Percentiles rank a stretch among this genome's conserved stretches.
Evolutionary conservation across 225 moss, liverwort and hornwort species (phyloP).

Genomic region (Polytrichum formosum): DNA sequence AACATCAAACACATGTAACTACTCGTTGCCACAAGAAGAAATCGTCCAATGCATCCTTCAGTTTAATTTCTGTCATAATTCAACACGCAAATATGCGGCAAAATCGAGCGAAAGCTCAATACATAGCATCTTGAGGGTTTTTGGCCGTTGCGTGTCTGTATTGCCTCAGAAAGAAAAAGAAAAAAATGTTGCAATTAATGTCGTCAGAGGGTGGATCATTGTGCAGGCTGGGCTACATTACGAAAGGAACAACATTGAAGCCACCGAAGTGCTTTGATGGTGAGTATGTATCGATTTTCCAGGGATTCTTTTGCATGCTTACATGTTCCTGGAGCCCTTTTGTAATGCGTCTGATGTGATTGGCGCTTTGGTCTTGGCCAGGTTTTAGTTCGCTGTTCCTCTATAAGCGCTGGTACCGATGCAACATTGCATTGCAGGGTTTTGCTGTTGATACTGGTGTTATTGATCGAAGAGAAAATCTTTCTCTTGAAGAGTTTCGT

Average conservation of each 20-base stretch:
- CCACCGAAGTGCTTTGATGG: constrained; percentile 71
- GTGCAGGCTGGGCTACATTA: constrained; percentile 43
- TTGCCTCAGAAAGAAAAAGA: too few relatives aligned
- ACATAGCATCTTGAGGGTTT: too few relatives aligned
- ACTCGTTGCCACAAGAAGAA: too few relatives aligned
- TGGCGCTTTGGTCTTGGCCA: constrained; percentile 8
- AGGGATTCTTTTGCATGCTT: neutral
- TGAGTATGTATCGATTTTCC: constrained; percentile 15
- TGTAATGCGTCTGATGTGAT: neutral
- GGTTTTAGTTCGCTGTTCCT: constrained; percentile 84
- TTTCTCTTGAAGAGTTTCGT: constrained; percentile 63
- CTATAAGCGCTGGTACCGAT: constrained; percentile 93
- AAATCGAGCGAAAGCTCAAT: too few relatives aligned
- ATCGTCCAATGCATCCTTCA: too few relatives aligned
- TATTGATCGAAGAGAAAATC: constrained; percentile 60
- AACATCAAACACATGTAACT: too few relatives aligned
- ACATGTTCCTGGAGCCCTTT: too few relatives aligned
- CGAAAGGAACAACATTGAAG: constrained; percentile 33
- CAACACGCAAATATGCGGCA: too few relatives aligned
- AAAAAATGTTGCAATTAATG: neutral
- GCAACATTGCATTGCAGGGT: constrained; percentile 67
- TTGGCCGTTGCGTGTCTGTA: too few relatives aligned
- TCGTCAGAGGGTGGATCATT: constrained; percentile 38
- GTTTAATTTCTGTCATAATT: too few relatives aligned
- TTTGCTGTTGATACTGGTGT: constrained; percentile 72